A percentile compares a stretch with the other conserved stretches of the same genome.
phyloP scores from a whole-genome alignment of 371 early-diverging fungal species.

The Mucor irregularis region DNA sequence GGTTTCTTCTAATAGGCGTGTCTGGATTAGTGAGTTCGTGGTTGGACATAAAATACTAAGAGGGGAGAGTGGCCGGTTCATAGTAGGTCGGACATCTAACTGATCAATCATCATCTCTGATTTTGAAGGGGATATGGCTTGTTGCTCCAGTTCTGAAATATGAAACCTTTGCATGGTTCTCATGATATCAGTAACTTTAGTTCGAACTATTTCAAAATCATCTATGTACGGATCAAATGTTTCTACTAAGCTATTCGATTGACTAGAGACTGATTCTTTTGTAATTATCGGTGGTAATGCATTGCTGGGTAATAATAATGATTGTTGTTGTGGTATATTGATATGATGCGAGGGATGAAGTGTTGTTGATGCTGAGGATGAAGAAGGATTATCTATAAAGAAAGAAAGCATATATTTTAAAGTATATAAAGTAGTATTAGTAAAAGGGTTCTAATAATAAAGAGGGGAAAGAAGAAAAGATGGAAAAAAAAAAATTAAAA shows the following conservation, averaged over 20 bases:
- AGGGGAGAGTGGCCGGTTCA: background rate
- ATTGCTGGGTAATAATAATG: too few relatives aligned
- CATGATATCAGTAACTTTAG: slow-evolving; percentile 13
- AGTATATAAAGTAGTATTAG: too few relatives aligned
- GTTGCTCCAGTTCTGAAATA: slow-evolving; percentile 7
- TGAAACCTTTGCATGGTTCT: slow-evolving; percentile 17
- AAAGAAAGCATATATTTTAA: background rate
- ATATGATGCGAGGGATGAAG: background rate
- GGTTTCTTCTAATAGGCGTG: slow-evolving; percentile 10
- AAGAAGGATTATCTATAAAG: too few relatives aligned
- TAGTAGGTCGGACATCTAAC: background rate
- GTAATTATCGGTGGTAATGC: too few relatives aligned
- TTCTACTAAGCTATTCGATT: too few relatives aligned
- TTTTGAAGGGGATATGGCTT: too few relatives aligned
- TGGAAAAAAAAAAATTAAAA: background rate
- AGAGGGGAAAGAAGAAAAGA: too few relatives aligned
- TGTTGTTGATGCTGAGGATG: too few relatives aligned
- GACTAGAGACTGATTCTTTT: too few relatives aligned
- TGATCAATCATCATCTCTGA: too few relatives aligned
- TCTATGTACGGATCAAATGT: slow-evolving; percentile 13
- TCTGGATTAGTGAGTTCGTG: slow-evolving; percentile 29
- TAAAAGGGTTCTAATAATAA: too few relatives aligned
- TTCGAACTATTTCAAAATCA: slow-evolving; percentile 10
- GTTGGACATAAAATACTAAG: slow-evolving; percentile 20
- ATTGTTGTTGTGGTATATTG: too few relatives aligned